Evolutionary conservation across 140 eudicot species (phyloP).

Genomic region (Anethum foeniculum): DNA sequence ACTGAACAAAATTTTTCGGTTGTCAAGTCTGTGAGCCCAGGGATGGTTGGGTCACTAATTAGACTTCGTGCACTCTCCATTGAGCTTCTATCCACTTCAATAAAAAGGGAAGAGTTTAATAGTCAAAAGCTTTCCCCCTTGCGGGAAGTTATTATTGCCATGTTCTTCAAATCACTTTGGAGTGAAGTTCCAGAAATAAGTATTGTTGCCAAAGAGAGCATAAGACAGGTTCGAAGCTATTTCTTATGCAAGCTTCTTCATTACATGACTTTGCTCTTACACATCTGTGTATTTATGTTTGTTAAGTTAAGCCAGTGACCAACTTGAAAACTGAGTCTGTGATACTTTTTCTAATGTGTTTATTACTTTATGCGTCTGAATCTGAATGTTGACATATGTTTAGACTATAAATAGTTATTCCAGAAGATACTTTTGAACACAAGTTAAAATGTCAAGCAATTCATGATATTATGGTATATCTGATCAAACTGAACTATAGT

Average conservation of each 20-base stretch:
- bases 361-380: background rate
- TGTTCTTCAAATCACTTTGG: conserved; percentile 88
- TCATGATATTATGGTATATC: background rate
- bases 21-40: conserved; percentile 80
- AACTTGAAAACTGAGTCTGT: background rate
- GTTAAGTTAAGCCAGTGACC: conserved; percentile 1
- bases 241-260: background rate
- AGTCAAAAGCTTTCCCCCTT: conserved; percentile 77
- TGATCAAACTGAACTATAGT: background rate
- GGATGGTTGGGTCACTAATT: conserved; percentile 69
- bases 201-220: conserved; percentile 87
- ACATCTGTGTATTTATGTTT: background rate
- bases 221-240: conserved; percentile 57
- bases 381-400: background rate
- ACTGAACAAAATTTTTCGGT: conserved; percentile 88
- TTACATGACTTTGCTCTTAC: background rate
- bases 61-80: conserved; percentile 90
- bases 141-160: conserved; percentile 76
- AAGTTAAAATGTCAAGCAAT: background rate
- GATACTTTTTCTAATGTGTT: background rate
- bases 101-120: conserved; percentile 91
- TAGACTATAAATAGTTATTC: background rate
- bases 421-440: background rate
- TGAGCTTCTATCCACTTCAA: conserved; percentile 89
- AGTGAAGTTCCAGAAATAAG: conserved; percentile 82